Evolutionary conservation across 2,329 filamentous ascomycete genomes (phyloP), one percentile per base, ranked within the genome.

Genomic region (Alternaria dauci): DNA sequence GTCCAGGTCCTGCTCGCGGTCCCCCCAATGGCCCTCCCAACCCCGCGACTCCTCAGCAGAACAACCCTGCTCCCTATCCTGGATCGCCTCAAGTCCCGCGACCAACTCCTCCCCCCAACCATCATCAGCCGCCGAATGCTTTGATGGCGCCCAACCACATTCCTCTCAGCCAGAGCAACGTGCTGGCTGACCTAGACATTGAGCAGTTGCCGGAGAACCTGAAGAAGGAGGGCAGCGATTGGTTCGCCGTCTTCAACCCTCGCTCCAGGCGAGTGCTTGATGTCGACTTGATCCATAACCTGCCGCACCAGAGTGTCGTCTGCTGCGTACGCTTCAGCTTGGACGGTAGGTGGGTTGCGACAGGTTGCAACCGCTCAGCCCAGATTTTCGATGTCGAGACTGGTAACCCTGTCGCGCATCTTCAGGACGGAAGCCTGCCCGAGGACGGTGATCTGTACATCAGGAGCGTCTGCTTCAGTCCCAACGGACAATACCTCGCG

Each of bases 221-320:
- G 66, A 98, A 98, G 86, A 94, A 94, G 77, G 91, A 93, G 58
- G 91, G 92, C 30, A 84, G 87, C 44, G 95, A 98, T 77, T 99
- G 95, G 95, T 96, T 96, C 77, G 94, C 92, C 44, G 92, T 98
- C 67, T 99, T 97, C 86, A 97, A 99, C 81, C 93, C 94, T 44
- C 88, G 90, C 59, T 91, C 97, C 38, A 92, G 92, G 64, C 92
- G 95, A 60, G 88, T 93, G 52, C 84, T 99, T 52, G 95, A 99
- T 76, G 93, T 99, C 55, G 93, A 97, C 67, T 86, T 99, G 39
- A 90, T 97, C 48, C 95, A 98, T 81, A 97, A 93, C 58, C 86
- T 99, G 54, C 88, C 89, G 62, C 95, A 99, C 75, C 92, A 97
- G 76, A 98, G 94, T 72, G 95, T 99, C 4, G 95, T 99, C 1